These are phyloP conservation scores for Podaxis mareebaensis DNA, from an alignment of 768 basidiomycete genomes.

Conservation along the genomic window DNA sequence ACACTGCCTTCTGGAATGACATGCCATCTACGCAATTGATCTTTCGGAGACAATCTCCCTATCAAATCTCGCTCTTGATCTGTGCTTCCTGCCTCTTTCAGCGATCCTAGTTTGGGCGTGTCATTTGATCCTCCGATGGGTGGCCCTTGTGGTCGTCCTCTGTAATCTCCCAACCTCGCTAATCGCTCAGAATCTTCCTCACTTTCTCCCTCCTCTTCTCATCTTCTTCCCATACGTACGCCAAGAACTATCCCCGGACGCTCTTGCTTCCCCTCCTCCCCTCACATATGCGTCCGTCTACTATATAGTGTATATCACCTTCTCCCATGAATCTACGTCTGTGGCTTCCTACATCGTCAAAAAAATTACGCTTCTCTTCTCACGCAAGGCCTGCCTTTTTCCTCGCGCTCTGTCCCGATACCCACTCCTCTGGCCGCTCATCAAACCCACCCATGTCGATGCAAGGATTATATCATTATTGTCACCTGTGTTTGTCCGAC, in stretches of 20 bases:
- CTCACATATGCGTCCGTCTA: too few relatives aligned
- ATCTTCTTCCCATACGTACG: constrained; percentile 13
- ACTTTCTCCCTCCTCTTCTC: constrained; percentile 8
- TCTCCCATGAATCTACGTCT: not conserved
- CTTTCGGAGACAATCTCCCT: constrained; percentile 7
- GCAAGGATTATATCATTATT: not conserved
- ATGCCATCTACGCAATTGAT: not conserved
- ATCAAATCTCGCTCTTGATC: constrained; percentile 7
- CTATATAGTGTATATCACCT: not conserved
- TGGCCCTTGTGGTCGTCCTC: constrained; percentile 11
- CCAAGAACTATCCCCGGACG: not conserved
- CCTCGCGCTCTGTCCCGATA: not conserved
- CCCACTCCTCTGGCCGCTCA: not conserved
- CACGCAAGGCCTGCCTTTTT: not conserved
- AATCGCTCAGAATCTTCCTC: constrained; percentile 5
- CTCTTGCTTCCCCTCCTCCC: not conserved
- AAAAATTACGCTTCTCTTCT: not conserved
- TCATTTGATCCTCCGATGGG: constrained; percentile 15
- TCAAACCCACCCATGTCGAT: not conserved
- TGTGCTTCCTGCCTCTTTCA: constrained; percentile 1
- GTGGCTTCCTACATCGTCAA: not conserved
- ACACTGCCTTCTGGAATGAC: not conserved
- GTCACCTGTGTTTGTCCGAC: constrained; percentile 1
- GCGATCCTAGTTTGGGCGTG: not conserved
- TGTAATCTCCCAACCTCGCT: constrained; percentile 2